Evolutionary conservation across 2,329 filamentous ascomycete genomes (phyloP).

Genomic region (Colletotrichum melonis): DNA sequence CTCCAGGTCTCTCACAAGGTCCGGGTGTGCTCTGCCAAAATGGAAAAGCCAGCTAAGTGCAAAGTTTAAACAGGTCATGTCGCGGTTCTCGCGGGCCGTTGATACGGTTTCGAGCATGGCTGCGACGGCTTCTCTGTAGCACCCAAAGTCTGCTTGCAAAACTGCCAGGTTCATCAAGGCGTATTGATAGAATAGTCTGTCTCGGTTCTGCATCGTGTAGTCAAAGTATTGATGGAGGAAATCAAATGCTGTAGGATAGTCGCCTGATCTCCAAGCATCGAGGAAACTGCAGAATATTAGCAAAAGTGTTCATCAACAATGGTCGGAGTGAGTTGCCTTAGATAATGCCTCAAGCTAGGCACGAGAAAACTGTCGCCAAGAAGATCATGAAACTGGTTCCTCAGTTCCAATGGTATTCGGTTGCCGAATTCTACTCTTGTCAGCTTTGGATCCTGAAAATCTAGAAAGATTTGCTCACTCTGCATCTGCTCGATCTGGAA

Average conservation of each 20-base stretch:
- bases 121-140: constrained; percentile 87
- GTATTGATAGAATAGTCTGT: constrained; percentile 92
- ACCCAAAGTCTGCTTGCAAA: constrained; percentile 94
- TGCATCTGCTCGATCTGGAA: constrained; percentile 92
- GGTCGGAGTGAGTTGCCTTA: constrained; percentile 62
- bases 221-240: constrained; percentile 95
- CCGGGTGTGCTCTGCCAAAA: constrained; percentile 87
- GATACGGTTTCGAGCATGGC: constrained; percentile 96
- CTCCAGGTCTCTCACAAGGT: constrained; percentile 76
- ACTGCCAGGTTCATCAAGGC: constrained; percentile 93
- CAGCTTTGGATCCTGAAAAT: background rate
- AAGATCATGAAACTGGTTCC: constrained; percentile 75
- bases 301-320: background rate
- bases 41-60: constrained; percentile 96
- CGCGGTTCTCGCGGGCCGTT: constrained; percentile 92
- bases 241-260: constrained; percentile 91
- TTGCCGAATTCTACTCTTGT: constrained; percentile 73
- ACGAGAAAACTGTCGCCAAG: constrained; percentile 74
- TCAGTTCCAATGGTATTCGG: constrained; percentile 80
- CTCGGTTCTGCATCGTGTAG: constrained; percentile 88
- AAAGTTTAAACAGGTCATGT: constrained; percentile 93
- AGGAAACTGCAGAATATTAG: constrained; percentile 72
- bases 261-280: constrained; percentile 90
- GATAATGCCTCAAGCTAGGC: constrained; percentile 80
- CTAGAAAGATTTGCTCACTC: constrained; percentile 58